These are phyloP conservation scores for Pythium dissimile DNA, from an alignment of 352 stramenopile species.

Conservation along the genomic window DNA sequence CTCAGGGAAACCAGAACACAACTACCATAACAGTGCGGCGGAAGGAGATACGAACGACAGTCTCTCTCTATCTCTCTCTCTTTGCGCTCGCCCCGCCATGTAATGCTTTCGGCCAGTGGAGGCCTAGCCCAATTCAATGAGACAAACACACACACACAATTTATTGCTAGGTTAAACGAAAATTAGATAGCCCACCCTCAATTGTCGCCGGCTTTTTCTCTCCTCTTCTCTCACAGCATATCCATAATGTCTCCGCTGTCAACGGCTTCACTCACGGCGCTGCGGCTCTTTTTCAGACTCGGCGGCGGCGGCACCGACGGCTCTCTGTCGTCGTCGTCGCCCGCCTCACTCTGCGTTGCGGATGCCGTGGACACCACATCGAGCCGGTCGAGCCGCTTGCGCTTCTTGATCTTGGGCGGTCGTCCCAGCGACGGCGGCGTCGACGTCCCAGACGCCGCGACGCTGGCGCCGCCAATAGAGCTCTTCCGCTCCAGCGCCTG, in stretches of 20 bases:
- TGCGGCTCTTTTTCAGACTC: slow-evolving; percentile 14
- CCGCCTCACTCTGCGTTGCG: slow-evolving; percentile 24
- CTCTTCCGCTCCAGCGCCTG: slow-evolving; percentile 16
- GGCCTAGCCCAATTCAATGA: background rate
- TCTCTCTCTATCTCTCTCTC: background rate
- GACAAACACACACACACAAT: slow-evolving; percentile 4
- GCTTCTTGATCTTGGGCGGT: slow-evolving; percentile 22
- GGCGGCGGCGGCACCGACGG: background rate
- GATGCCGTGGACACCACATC: slow-evolving; percentile 10
- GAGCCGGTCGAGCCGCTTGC: slow-evolving; percentile 13
- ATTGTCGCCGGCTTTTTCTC: too few species aligned
- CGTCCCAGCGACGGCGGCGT: slow-evolving; percentile 12
- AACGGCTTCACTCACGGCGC: background rate
- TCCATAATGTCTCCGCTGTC: slow-evolving; percentile 45
- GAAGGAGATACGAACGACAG: slow-evolving; percentile 7
- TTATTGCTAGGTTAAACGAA: slow-evolving; percentile 21
- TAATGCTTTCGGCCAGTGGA: too few species aligned
- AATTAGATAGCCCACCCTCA: slow-evolving; percentile 26
- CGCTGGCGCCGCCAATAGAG: slow-evolving; percentile 14
- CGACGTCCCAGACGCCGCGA: background rate
- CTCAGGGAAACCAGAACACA: background rate
- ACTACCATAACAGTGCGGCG: background rate
- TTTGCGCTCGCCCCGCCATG: too few species aligned
- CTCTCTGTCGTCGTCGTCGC: slow-evolving; percentile 24
- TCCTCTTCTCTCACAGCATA: slow-evolving; percentile 35